These are phyloP conservation scores for Neonectria hederae DNA, from an alignment of 2,329 filamentous ascomycete genomes.

Conservation along the genomic window DNA sequence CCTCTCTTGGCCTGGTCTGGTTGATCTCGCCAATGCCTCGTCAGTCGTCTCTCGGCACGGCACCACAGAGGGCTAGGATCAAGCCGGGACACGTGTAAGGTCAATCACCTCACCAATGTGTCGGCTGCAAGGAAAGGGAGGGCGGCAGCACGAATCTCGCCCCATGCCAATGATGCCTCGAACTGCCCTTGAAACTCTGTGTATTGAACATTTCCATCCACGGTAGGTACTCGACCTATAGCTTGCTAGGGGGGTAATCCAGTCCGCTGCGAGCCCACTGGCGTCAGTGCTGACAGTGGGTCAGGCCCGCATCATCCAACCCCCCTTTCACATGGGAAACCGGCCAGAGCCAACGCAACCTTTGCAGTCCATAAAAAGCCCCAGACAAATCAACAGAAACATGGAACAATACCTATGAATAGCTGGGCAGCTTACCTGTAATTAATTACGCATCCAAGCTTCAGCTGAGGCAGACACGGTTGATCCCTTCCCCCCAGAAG, in stretches of 20 bases:
- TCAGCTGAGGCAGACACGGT: not conserved
- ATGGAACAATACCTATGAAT: not conserved
- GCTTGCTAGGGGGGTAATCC: not conserved
- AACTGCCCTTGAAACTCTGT: not conserved
- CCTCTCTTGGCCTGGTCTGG: not conserved
- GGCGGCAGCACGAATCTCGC: not conserved
- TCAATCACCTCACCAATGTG: constrained; percentile 20
- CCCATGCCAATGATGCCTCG: not conserved
- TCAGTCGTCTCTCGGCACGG: not conserved
- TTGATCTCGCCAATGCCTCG: constrained; percentile 3
- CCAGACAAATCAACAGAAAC: not conserved
- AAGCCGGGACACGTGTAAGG: constrained; percentile 19
- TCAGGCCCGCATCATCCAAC: not conserved
- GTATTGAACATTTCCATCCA: not conserved
- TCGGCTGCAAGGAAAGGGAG: not conserved
- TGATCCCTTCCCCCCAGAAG: not conserved
- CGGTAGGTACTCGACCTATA: not conserved
- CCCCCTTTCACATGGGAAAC: not conserved
- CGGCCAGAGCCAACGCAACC: not conserved
- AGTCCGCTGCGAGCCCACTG: not conserved
- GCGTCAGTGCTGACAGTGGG: not conserved
- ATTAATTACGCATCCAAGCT: too few species aligned
- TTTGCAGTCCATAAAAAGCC: not conserved
- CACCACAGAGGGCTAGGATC: constrained; percentile 6
- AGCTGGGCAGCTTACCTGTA: not conserved